Evolutionary conservation across 345 rosid genomes (phyloP).

Genomic region (Pistacia vera): DNA sequence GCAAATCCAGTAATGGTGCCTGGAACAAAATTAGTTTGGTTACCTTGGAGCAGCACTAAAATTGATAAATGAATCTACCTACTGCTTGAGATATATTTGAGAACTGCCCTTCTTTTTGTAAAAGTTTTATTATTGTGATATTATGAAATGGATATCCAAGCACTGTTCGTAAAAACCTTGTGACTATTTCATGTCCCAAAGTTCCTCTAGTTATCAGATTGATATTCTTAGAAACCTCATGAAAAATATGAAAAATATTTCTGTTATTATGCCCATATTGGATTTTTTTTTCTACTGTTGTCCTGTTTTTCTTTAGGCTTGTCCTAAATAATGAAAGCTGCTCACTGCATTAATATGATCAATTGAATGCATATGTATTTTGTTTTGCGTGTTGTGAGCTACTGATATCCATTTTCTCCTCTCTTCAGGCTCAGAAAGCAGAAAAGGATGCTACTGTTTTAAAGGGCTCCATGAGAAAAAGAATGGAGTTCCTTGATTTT

Average conservation of each 20-base stretch:
- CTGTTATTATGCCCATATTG: not conserved
- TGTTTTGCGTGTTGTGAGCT: constrained; percentile 3
- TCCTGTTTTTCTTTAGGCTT: not conserved
- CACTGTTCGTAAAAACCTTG: not conserved
- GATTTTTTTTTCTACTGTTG: not conserved
- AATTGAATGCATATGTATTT: not conserved
- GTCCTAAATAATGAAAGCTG: not conserved
- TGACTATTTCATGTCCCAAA: not conserved
- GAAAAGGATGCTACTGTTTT: constrained; percentile 60
- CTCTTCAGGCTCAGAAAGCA: constrained; percentile 61
- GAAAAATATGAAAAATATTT: not conserved
- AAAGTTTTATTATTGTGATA: not conserved
- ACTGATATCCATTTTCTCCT: constrained; percentile 14
- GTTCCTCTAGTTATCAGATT: not conserved
- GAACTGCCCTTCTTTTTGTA: not conserved
- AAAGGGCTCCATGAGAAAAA: constrained; percentile 63
- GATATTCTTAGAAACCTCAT: constrained; percentile 2
- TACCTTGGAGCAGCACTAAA: not conserved
- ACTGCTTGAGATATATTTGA: not conserved
- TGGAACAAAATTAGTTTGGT: not conserved
- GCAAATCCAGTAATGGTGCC: not conserved
- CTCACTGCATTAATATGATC: not conserved
- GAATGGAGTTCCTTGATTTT: constrained; percentile 73
- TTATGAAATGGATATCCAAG: not conserved
- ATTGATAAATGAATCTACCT: not conserved